These are phyloP conservation scores for Candida chauliodis DNA, from an alignment of 805 yeast genomes.

Conservation along the genomic window DNA sequence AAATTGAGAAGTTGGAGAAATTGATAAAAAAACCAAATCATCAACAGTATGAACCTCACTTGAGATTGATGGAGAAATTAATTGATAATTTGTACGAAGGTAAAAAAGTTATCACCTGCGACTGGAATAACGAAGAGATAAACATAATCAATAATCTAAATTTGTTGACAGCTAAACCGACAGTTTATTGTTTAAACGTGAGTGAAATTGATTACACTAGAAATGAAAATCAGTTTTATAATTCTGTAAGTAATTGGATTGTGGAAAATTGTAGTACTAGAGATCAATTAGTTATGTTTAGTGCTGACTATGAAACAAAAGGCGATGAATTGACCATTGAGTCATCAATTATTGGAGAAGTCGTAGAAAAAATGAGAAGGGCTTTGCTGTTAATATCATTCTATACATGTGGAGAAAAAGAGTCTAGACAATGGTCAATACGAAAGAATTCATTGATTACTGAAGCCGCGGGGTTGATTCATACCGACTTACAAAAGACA, in stretches of 20 bases:
- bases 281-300: constrained; percentile 32
- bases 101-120: constrained; percentile 54
- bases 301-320: constrained; percentile 49
- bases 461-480: constrained; percentile 88
- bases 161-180: constrained; percentile 85
- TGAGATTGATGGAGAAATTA: constrained; percentile 28
- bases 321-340: constrained; percentile 28
- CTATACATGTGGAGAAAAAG: constrained; percentile 83
- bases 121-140: constrained; percentile 62
- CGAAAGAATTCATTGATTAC: constrained; percentile 75
- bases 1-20: constrained; percentile 28
- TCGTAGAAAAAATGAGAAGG: constrained; percentile 63
- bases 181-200: constrained; percentile 71
- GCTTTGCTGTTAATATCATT: constrained; percentile 71
- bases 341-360: constrained; percentile 54
- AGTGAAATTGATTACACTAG: constrained; percentile 63
- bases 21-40: constrained; percentile 26
- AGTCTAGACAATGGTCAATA: constrained; percentile 87
- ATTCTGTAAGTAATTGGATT: constrained; percentile 63
- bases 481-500: constrained; percentile 77
- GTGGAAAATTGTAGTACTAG: constrained; percentile 58
- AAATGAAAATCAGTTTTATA: constrained; percentile 48
- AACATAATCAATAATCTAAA: constrained; percentile 66
- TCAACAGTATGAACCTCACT: constrained; percentile 23
- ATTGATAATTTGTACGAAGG: constrained; percentile 43